Conservation (phyloP, 371 early-diverging fungal species). For the Mortierella sp. region DNA sequence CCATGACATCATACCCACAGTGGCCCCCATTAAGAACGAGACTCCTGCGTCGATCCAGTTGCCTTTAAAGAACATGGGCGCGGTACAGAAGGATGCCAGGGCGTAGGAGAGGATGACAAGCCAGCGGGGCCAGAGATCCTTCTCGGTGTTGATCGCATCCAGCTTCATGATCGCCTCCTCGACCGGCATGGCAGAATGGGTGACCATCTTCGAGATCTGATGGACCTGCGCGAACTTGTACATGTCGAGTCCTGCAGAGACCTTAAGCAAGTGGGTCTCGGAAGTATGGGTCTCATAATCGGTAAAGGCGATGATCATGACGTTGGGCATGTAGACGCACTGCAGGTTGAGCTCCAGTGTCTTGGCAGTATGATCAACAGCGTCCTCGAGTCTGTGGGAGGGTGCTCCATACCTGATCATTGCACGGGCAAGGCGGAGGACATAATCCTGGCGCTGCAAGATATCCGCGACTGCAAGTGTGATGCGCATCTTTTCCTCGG, state of each 20-base stretch:
- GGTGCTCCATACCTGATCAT: slow-evolving; percentile 83
- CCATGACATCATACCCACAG: slow-evolving; percentile 71
- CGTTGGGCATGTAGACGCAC: slow-evolving; percentile 72
- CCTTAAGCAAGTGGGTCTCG: slow-evolving; percentile 79
- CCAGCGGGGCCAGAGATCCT: slow-evolving; percentile 66
- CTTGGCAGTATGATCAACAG: slow-evolving; percentile 69
- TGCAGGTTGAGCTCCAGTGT: slow-evolving; percentile 72
- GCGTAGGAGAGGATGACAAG: slow-evolving; percentile 68
- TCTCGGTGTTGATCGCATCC: slow-evolving; percentile 66
- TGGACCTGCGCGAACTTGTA: slow-evolving; percentile 72
- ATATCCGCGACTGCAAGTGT: slow-evolving; percentile 72
- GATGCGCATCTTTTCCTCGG: slow-evolving; percentile 70
- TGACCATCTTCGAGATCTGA: slow-evolving; percentile 65
- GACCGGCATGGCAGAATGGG: slow-evolving; percentile 61
- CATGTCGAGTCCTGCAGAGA: slow-evolving; percentile 71
- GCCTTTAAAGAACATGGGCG: slow-evolving; percentile 76
- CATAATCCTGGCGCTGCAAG: slow-evolving; percentile 75
- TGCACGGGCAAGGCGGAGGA: slow-evolving; percentile 77
- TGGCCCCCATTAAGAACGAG: slow-evolving; percentile 68
- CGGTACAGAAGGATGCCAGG: slow-evolving; percentile 67
- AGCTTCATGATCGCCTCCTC: slow-evolving; percentile 71
- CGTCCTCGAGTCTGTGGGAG: slow-evolving; percentile 81
- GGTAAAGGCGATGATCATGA: slow-evolving; percentile 78
- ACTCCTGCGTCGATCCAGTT: slow-evolving; percentile 75
- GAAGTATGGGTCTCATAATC: slow-evolving; percentile 81